Evolutionary conservation across 805 yeast genomes (phyloP).

Genomic region (Ogataea populi-albae): DNA sequence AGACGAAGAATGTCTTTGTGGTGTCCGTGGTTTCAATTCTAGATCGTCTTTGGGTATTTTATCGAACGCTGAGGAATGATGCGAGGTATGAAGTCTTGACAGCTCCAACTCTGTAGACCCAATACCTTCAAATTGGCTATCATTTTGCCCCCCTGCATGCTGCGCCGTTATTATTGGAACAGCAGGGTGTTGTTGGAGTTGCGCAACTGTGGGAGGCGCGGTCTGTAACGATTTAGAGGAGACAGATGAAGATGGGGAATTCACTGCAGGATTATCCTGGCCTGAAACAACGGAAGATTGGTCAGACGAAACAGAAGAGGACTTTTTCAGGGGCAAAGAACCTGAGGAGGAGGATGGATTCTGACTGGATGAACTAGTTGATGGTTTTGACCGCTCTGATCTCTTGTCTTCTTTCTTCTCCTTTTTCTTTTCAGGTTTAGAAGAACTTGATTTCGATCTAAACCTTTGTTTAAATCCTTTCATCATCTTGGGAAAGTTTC

Average conservation of each 20-base stretch:
- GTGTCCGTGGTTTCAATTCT: conserved; percentile 67
- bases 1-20: conserved; percentile 89
- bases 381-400: conserved; percentile 18
- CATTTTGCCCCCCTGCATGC: conserved; percentile 4
- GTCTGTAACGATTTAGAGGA: conserved; percentile 17
- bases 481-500: conserved; percentile 57
- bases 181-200: conserved; percentile 11
- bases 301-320: conserved; percentile 17
- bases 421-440: conserved; percentile 40
- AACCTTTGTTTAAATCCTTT: conserved; percentile 67
- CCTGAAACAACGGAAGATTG: conserved; percentile 16
- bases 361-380: conserved; percentile 7
- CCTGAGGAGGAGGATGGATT: conserved; percentile 11
- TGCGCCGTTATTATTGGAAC: conserved; percentile 2
- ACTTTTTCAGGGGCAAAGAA: conserved; percentile 15
- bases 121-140: conserved; percentile 10
- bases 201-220: conserved; percentile 12
- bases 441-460: conserved; percentile 35
- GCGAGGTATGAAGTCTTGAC: conserved; percentile 30
- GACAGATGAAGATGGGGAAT: conserved; percentile 22
- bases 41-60: conserved; percentile 59
- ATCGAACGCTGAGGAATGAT: conserved; percentile 29
- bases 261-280: conserved; percentile 15
- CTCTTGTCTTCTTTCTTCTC: conserved; percentile 36
- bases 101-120: conserved; percentile 25